Evolutionary conservation across 2,329 filamentous ascomycete genomes (phyloP), one percentile per base, ranked within the genome.

Genomic region (Zymoseptoria ardabiliae): DNA sequence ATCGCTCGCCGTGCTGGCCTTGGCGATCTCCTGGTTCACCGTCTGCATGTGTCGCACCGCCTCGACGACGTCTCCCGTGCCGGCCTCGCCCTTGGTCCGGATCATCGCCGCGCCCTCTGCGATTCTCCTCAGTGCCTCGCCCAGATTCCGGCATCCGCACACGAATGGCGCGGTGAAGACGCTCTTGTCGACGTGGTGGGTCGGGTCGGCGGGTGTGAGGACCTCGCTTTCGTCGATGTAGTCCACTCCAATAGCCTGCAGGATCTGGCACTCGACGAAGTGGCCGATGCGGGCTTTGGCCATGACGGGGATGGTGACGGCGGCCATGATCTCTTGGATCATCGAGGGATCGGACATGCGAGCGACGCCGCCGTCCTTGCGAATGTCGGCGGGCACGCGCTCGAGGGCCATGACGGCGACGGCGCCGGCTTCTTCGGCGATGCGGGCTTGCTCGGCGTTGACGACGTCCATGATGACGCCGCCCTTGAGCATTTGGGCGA

Each of bases 391-490:
- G 55, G 94, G 94, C 54, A 97, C 94, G 66, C 94, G 89, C 83
- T 97, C 94, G 63, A 99, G 87, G 48, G 94, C 94, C 94, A 99
- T 99, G 79, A 99, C 94, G 72, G 94, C 94, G 68, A 86, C 89
- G 63, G 94, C 94, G 63, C 94, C 94, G 62, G 94, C 92, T 75
- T 97, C 92, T 77, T 99, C 94, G 73, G 94, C 94, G 74, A 99
- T 97, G 78, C 90, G 90, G 63, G 94, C 85, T 79, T 90, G 92
- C 72, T 90, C 89, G 23, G 91, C 90, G 75, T 93, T 90, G 64
- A 95, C 91, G 60, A 97, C 94, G 77, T 99, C 94, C 94, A 99
- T 99, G 78, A 99, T 99, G 66, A 99, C 94, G 71, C 94, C 94
- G 74, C 94, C 94, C 82, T 97, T 97, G 77, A 97, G 81, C 94